These are phyloP conservation scores for Eimeria sp. DNA, from an alignment of 169 alveolate species.

Conservation along the genomic window DNA sequence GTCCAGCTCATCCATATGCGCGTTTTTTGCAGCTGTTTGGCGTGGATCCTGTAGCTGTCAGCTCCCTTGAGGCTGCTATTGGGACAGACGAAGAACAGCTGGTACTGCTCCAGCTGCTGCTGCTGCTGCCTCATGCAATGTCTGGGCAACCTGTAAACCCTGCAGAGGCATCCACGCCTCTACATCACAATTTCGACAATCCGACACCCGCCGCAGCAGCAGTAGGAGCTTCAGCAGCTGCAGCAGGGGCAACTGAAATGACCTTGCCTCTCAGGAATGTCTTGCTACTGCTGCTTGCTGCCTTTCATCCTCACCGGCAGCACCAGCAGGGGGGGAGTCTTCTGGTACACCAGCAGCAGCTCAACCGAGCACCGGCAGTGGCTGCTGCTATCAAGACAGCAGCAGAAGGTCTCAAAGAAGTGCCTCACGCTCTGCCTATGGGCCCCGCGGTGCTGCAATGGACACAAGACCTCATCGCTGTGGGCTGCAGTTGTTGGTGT, in stretches of 20 bases:
- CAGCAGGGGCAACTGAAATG: background rate
- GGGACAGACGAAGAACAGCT: background rate
- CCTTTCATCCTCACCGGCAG: slow-evolving; percentile 5
- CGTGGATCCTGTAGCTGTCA: background rate
- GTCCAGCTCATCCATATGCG: background rate
- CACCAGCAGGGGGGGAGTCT: background rate
- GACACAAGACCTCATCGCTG: slow-evolving; percentile 19
- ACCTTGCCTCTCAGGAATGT: background rate
- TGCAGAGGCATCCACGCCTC: background rate
- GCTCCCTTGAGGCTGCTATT: background rate
- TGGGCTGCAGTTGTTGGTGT: background rate
- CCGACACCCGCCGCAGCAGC: background rate
- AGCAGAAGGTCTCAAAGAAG: background rate
- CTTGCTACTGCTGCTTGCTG: slow-evolving; percentile 9
- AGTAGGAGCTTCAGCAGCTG: too few relatives aligned
- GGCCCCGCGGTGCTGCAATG: slow-evolving; percentile 1
- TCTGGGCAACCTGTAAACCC: background rate
- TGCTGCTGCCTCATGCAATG: background rate
- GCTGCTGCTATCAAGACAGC: background rate
- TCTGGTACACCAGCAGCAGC: background rate
- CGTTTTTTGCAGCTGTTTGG: slow-evolving; percentile 10
- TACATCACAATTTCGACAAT: background rate
- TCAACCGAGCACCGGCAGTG: background rate
- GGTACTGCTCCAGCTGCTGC: background rate
- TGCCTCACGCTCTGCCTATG: background rate